phyloP scores from a whole-genome alignment of 768 basidiomycete genomes.

The Kwoniella shandongensis region DNA sequence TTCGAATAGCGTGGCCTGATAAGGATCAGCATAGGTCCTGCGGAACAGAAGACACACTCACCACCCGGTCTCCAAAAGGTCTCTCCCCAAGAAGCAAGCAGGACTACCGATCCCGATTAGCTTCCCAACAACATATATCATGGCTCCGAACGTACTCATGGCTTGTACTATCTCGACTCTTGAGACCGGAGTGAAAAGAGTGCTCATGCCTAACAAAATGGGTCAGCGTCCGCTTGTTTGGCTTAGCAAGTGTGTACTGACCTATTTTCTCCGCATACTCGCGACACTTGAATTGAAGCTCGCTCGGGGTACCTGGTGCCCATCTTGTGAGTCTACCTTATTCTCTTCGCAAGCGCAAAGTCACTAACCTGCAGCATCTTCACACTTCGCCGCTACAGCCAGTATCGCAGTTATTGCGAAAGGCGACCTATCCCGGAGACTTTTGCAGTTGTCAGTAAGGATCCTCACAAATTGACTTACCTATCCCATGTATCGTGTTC shows the following conservation, averaged over 20 bases:
- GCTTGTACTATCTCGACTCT: slow-evolving; percentile 44
- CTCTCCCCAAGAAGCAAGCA: slow-evolving; percentile 45
- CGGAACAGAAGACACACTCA: slow-evolving; percentile 1
- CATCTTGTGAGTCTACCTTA: too few species aligned
- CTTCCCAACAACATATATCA: background rate
- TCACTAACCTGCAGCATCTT: slow-evolving; percentile 34
- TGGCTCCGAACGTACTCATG: slow-evolving; percentile 23
- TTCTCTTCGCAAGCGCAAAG: too few species aligned
- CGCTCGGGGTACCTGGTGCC: slow-evolving; percentile 14
- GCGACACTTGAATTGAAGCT: slow-evolving; percentile 30
- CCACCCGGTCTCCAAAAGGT: slow-evolving; percentile 44
- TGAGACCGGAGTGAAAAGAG: slow-evolving; percentile 42
- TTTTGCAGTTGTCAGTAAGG: slow-evolving; percentile 4
- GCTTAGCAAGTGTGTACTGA: slow-evolving; percentile 9
- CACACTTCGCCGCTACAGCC: slow-evolving; percentile 28
- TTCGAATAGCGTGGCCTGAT: slow-evolving; percentile 38
- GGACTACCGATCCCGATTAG: slow-evolving; percentile 20
- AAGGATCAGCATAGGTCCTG: background rate
- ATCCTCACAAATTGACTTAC: slow-evolving; percentile 14
- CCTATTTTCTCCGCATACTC: slow-evolving; percentile 48
- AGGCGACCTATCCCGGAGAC: slow-evolving; percentile 39
- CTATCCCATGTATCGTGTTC: slow-evolving; percentile 42
- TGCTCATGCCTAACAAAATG: slow-evolving; percentile 26
- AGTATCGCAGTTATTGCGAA: slow-evolving; percentile 40
- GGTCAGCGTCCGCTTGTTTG: background rate